Percentiles rank a stretch among this genome's conserved stretches.
phyloP scores from a whole-genome alignment of 768 basidiomycete genomes.

The Mycena chlorophos region DNA sequence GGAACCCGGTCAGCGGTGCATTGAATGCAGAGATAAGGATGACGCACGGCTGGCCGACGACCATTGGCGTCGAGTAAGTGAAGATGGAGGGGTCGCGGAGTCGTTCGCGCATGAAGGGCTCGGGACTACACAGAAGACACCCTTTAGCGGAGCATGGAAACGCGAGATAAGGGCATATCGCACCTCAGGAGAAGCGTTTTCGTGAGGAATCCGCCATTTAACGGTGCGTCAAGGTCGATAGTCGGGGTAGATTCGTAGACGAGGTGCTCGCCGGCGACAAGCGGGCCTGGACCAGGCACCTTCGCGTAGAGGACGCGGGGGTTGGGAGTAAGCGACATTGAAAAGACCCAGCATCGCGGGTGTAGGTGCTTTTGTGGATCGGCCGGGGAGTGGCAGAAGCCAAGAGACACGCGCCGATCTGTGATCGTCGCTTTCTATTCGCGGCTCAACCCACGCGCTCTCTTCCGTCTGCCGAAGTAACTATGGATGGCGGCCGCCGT shows the following conservation, averaged over 20 bases:
- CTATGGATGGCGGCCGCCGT: no score
- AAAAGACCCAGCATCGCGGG: no score
- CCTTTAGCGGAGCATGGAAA: background rate
- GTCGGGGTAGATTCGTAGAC: constrained; percentile 29
- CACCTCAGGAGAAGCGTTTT: constrained; percentile 38
- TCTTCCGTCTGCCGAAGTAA: no score
- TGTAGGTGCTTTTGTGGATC: no score
- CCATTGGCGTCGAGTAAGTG: constrained; percentile 22
- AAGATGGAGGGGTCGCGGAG: constrained; percentile 30
- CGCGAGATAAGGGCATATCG: background rate
- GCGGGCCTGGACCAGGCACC: constrained; percentile 14
- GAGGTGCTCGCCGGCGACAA: constrained; percentile 30
- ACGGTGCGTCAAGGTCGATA: constrained; percentile 39
- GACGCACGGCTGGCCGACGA: constrained; percentile 24
- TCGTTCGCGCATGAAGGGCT: constrained; percentile 27
- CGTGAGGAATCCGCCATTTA: constrained; percentile 35
- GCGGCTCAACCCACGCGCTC: no score
- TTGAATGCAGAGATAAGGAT: background rate
- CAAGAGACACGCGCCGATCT: no score
- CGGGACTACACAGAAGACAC: constrained; percentile 19
- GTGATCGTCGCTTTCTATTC: no score
- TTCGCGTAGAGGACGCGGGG: constrained; percentile 21
- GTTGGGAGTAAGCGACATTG: constrained; percentile 5
- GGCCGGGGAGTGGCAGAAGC: no score
- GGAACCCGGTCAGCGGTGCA: no score